phyloP scores from a whole-genome alignment of 148 eudicot species.

The Camellia sinensis region DNA sequence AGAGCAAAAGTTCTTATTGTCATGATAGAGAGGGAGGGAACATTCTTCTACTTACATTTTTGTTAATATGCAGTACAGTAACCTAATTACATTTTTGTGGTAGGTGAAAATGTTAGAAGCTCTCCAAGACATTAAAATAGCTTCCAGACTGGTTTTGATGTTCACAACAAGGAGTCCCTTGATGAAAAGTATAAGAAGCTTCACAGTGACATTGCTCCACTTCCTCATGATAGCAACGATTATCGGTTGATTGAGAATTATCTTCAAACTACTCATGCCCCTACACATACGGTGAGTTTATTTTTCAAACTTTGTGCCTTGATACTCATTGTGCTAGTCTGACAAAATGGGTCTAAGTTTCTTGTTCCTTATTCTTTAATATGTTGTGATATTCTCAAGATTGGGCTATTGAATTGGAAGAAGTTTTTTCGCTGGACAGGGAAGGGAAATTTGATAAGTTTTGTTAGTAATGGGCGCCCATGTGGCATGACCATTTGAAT shows the following conservation, averaged over 20 bases:
- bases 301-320: background rate
- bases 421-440: slow-evolving; percentile 83
- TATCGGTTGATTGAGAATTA: slow-evolving; percentile 81
- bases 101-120: slow-evolving; percentile 99
- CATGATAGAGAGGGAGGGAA: too few relatives aligned
- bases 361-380: background rate
- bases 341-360: slow-evolving; percentile 13
- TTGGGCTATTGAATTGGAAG: slow-evolving; percentile 91
- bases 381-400: slow-evolving; percentile 41
- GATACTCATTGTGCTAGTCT: background rate
- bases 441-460: slow-evolving; percentile 84
- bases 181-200: slow-evolving; percentile 90
- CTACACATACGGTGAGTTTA: slow-evolving; percentile 82
- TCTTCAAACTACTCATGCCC: slow-evolving; percentile 94
- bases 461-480: slow-evolving; percentile 75
- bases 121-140: slow-evolving; percentile 98
- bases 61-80: background rate
- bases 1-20: too few relatives aligned
- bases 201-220: slow-evolving; percentile 70
- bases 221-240: slow-evolving; percentile 78
- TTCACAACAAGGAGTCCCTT: slow-evolving; percentile 60
- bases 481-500: too few relatives aligned
- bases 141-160: slow-evolving; percentile 96
- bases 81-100: background rate
- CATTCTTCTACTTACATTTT: too few relatives aligned